Base-by-base conservation (phyloP, 164 flowering plant genomes). In the Santalum album region DNA sequence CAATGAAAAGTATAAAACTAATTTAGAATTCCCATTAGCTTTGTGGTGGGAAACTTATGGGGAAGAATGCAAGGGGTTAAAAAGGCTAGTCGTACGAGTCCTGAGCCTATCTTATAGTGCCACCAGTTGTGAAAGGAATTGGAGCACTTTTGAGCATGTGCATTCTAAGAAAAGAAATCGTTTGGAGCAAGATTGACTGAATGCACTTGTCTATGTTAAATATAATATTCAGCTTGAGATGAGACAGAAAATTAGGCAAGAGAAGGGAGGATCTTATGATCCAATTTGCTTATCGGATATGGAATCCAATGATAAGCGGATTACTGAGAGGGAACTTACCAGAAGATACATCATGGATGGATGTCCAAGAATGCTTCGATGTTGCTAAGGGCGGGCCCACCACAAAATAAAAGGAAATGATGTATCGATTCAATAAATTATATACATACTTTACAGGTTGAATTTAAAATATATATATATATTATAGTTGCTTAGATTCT, bases 171-270 rank as follows among this genome's bases (percentile, higher is more conserved):
- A 36, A 47, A 29, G 60, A 49, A 57, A 57, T 47, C 39, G 53
- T 7, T 47, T 57, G 17, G 60, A 47, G 32, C 53, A 47, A 46
- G 26, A 46, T 34, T 27, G 27, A 24, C 3, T 57, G 15, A 57
- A 47, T 46, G 53, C 52, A 17, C 40, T 57, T n/a, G 52, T 57
- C 10, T 57, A 36, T 32, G 53, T 22, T 10, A 45, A 1, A n/a
- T 42, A 17, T 19, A 17, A 11, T 69, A 53, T 44, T 64, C 69
- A 64, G 60, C 56, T 69, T 64, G 45, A 69, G 66, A 61, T 64
- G 17, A 38, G 42, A 15, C 3, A 38, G 17, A 14, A 9, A 11
- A 38, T 38, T 38, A 0, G 42, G 0, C 14, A 12, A 38, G n/a
- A 32, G 12, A 32, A 32, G 12, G 36, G 36, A 32, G 36, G 12